phyloP scores from a whole-genome alignment of 768 basidiomycete species.

The Trametopsis cervina region DNA sequence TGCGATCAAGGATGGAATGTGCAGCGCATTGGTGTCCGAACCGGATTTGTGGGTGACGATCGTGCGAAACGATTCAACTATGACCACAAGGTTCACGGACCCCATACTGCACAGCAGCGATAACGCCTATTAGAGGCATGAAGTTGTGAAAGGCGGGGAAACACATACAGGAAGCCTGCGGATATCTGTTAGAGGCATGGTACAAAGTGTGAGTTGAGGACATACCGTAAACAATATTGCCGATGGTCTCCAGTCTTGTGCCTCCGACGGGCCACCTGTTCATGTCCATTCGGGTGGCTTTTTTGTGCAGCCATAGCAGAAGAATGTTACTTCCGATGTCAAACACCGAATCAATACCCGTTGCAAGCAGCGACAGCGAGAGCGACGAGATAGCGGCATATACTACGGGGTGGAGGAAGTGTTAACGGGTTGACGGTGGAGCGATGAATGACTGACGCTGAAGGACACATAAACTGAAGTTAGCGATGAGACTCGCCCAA shows the following conservation, averaged over 20 bases:
- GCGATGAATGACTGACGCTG: conserved; percentile 45
- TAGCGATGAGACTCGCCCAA: conserved; percentile 74
- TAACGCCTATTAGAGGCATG: not conserved
- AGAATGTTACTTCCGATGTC: conserved; percentile 81
- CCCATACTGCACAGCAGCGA: conserved; percentile 55
- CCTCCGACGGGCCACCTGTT: conserved; percentile 94
- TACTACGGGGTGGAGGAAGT: conserved; percentile 47
- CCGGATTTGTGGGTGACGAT: conserved; percentile 50
- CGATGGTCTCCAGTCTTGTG: conserved; percentile 83
- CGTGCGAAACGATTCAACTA: conserved; percentile 80
- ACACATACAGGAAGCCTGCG: conserved; percentile 8
- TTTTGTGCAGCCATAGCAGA: conserved; percentile 73
- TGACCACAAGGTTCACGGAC: conserved; percentile 84
- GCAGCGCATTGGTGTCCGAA: conserved; percentile 53
- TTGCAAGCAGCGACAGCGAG: conserved; percentile 84
- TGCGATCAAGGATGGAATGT: conserved; percentile 76
- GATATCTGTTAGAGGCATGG: no score
- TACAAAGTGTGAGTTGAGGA: no score
- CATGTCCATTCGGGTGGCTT: conserved; percentile 61
- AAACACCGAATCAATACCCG: conserved; percentile 81
- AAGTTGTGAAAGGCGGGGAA: not conserved
- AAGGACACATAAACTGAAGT: conserved; percentile 62
- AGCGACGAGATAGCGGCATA: conserved; percentile 85
- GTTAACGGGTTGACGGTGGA: no score
- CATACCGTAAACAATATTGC: conserved; percentile 79